phyloP scores from a whole-genome alignment of 164 flowering plant genomes.

The Dillenia suffruticosa region DNA sequence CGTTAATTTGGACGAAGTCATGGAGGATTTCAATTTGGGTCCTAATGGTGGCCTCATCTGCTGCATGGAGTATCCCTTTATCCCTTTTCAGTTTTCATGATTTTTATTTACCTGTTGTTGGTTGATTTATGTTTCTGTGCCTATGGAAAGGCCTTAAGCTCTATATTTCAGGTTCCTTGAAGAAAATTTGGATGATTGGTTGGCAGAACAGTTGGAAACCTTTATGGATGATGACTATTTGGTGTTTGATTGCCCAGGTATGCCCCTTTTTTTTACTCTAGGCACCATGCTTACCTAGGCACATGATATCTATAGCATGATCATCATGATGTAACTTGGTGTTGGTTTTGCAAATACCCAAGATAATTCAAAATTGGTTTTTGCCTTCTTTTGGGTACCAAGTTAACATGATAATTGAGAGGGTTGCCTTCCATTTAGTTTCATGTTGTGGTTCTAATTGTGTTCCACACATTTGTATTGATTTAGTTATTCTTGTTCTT shows the following conservation, averaged over 20 bases:
- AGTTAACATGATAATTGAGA: no score
- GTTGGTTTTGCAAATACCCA: no score
- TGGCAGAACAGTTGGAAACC: conserved; percentile 75
- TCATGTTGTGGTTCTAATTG: no score
- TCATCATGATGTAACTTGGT: no score
- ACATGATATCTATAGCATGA: no score
- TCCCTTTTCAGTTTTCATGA: neutral
- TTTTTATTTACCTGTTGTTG: neutral
- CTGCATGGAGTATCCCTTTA: conserved; percentile 98
- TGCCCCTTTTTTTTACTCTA: no score
- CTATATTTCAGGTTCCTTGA: conserved; percentile 61
- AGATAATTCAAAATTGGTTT: no score
- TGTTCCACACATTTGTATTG: no score
- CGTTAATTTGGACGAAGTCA: conserved; percentile 90
- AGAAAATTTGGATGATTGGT: conserved; percentile 90
- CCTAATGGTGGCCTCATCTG: conserved; percentile 96
- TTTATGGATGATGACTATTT: conserved; percentile 91
- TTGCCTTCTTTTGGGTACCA: no score
- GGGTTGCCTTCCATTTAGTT: no score
- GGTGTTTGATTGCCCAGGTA: conserved; percentile 98
- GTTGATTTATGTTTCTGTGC: neutral
- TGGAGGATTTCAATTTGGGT: conserved; percentile 90
- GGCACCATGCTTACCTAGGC: no score
- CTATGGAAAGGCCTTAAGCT: conserved; percentile 38
- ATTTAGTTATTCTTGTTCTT: no score